phyloP scores from a whole-genome alignment of 345 rosid species.

The Heritiera littoralis region DNA sequence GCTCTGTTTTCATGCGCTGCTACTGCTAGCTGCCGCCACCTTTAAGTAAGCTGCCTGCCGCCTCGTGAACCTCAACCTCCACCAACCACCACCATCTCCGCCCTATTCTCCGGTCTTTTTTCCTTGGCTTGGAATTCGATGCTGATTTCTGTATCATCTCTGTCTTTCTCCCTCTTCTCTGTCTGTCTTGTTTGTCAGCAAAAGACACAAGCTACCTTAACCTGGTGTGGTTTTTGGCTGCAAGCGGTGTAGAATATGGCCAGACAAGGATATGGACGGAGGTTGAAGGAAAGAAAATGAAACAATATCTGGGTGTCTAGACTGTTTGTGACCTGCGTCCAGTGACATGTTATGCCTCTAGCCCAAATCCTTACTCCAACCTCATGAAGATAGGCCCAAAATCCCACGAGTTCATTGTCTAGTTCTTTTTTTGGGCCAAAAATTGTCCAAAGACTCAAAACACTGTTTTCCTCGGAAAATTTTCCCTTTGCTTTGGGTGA shows the following conservation, averaged over 20 bases:
- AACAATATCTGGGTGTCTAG: not conserved
- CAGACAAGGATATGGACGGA: not conserved
- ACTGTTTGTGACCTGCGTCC: not conserved
- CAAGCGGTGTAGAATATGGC: not conserved
- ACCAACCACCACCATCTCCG: not conserved
- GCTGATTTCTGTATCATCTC: not conserved
- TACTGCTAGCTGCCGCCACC: constrained; percentile 3
- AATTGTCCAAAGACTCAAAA: too few relatives aligned
- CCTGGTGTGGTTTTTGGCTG: not conserved
- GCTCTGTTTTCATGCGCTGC: constrained; percentile 1
- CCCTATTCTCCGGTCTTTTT: not conserved
- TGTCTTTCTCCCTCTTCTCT: not conserved
- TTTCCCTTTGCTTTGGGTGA: too few relatives aligned
- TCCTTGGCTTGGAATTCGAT: not conserved
- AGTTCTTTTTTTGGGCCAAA: not conserved
- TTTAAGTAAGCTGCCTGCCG: not conserved
- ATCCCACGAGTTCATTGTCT: not conserved
- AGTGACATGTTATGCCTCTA: not conserved
- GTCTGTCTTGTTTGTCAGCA: not conserved
- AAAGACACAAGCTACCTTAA: not conserved
- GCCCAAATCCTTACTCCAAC: too few relatives aligned
- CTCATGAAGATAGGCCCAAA: too few relatives aligned
- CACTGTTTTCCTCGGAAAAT: too few relatives aligned
- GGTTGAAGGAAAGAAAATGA: not conserved
- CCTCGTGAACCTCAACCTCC: constrained; percentile 8